A percentile compares a stretch with the other conserved stretches of the same genome.
These are phyloP conservation scores for Pseudocercospora eumusae DNA, from an alignment of 2,329 filamentous ascomycete genomes.

Conservation along the genomic window DNA sequence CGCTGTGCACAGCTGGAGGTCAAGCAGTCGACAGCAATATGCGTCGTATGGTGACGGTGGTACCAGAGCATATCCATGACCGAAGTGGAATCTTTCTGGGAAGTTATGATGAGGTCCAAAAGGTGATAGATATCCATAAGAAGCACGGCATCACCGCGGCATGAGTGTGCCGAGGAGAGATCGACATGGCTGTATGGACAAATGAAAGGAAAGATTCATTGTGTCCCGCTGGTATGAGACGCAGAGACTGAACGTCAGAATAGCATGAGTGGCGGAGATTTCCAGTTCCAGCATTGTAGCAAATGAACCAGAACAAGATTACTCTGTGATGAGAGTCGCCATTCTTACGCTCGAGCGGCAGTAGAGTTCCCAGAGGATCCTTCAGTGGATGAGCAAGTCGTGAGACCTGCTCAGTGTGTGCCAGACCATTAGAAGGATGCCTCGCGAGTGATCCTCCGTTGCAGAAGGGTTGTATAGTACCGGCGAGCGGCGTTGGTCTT, in stretches of 20 bases:
- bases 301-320: neutral
- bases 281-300: neutral
- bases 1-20: constrained; percentile 68
- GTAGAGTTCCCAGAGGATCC: too few relatives aligned
- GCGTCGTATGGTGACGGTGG: constrained; percentile 83
- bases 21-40: constrained; percentile 90
- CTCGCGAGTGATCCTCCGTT: neutral
- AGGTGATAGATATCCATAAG: constrained; percentile 83
- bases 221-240: neutral
- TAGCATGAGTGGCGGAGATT: neutral
- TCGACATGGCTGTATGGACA: neutral
- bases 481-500: neutral
- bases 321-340: neutral
- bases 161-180: neutral
- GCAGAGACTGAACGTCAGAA: neutral
- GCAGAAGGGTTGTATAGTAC: neutral
- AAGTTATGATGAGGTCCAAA: constrained; percentile 91
- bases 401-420: too few relatives aligned
- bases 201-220: neutral
- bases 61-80: constrained; percentile 92
- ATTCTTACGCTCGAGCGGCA: too few relatives aligned
- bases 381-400: too few relatives aligned
- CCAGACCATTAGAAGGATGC: too few relatives aligned
- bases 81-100: constrained; percentile 94
- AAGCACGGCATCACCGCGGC: constrained; percentile 44